Evolutionary conservation across 73 alveolate genomes (phyloP).

Genomic region (Uronychia setigera): DNA sequence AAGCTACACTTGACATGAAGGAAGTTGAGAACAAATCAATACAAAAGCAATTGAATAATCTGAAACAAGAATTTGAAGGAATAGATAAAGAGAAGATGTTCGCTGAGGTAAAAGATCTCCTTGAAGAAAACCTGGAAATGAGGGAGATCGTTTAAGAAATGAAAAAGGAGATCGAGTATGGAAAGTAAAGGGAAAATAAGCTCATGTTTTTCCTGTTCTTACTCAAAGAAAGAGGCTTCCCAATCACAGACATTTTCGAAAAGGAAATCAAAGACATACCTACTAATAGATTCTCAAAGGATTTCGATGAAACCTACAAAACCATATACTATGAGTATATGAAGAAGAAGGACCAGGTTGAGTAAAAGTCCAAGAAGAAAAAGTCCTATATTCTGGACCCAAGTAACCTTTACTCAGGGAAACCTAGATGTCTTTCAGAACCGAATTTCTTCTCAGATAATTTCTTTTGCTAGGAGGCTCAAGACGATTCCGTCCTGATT

Average conservation of each 20-base stretch:
- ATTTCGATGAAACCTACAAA: constrained; percentile 55
- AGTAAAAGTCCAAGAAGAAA: not conserved
- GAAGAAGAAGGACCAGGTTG: not conserved
- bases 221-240: constrained; percentile 64
- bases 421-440: not conserved
- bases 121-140: constrained; percentile 17
- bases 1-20: not conserved
- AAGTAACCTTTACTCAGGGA: not conserved
- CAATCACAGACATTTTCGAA: constrained; percentile 60
- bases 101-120: not conserved
- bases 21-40: not conserved
- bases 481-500: not conserved
- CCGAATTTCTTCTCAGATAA: not conserved
- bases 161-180: constrained; percentile 57
- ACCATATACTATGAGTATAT: constrained; percentile 15
- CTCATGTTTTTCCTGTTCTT: constrained; percentile 59
- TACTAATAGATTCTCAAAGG: constrained; percentile 54
- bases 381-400: not conserved
- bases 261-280: constrained; percentile 64
- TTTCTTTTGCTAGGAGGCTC: not conserved
- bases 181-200: constrained; percentile 63
- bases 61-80: not conserved
- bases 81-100: not conserved
- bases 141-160: constrained; percentile 38
- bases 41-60: not conserved